phyloP scores from a whole-genome alignment of 306 rosid genomes.

The Inga oerstediana region DNA sequence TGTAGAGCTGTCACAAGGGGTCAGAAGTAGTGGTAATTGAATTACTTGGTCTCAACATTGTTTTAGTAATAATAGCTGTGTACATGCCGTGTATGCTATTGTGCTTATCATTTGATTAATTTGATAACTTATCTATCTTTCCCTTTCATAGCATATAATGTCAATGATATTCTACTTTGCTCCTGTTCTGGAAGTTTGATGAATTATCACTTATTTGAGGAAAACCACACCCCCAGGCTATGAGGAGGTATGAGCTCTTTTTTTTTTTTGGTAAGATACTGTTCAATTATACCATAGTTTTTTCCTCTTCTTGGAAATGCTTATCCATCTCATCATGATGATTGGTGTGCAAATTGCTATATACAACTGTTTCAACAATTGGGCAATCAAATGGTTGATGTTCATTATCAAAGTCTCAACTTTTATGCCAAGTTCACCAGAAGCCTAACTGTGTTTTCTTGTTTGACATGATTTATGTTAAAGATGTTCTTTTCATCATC shows the following conservation, averaged over 20 bases:
- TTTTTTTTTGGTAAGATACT: neutral
- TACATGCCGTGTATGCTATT: slow-evolving; percentile 10
- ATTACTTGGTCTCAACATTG: slow-evolving; percentile 5
- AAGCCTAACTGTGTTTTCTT: neutral
- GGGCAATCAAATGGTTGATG: neutral
- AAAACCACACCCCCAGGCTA: slow-evolving; percentile 79
- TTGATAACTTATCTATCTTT: neutral
- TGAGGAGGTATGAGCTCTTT: slow-evolving; percentile 55
- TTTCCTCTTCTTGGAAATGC: neutral
- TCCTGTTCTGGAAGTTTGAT: slow-evolving; percentile 66
- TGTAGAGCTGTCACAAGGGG: neutral
- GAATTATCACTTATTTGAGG: slow-evolving; percentile 84
- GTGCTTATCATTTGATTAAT: slow-evolving; percentile 1
- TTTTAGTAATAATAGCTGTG: neutral
- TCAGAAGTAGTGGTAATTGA: slow-evolving; percentile 11
- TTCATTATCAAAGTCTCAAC: neutral
- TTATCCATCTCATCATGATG: slow-evolving; percentile 22
- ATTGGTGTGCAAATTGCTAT: neutral
- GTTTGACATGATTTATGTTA: neutral
- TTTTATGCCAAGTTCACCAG: neutral
- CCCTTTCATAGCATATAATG: slow-evolving; percentile 10
- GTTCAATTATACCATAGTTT: slow-evolving; percentile 10
- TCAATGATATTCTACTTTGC: slow-evolving; percentile 18
- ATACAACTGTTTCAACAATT: neutral
- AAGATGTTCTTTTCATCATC: neutral